Evolutionary conservation across 306 rosid genomes (phyloP), one percentile per base, ranked within the genome.

Genomic region (Argentina anserina): DNA sequence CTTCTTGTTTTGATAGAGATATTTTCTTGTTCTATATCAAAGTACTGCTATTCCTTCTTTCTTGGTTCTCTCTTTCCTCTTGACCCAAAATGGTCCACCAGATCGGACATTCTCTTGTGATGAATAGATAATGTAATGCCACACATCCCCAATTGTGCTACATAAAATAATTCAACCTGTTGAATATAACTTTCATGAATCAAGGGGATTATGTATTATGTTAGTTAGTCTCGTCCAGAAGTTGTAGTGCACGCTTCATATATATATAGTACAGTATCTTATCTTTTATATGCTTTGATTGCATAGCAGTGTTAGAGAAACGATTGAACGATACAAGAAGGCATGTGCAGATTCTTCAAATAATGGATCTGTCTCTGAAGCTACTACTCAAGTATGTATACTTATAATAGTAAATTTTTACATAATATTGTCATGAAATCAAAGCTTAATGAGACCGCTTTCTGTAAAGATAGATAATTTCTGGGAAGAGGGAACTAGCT

Each of bases 261-360:
- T 15, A 58, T 26, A 14, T 15, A 36, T 13, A 17, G 34, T 15
- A 43, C 18, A 18, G 41, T 53, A 53, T 40, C 55, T 37, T 9
- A 10, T 71, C 26, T 36, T n/a, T n/a, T n/a, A n/a, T 7, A 53
- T 21, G 15, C 31, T 28, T 17, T 68, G 25, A 66, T 41, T 78
- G 53, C 7, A 29, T 74, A 29, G 79, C 86, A 93, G 97, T 71
- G 98, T 91, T 34, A 89, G 87, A 83, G 84, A 76, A 65, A 93
- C 98, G 21, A 87, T 93, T 81, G 97, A 86, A 1, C 88, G 96
- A 90, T 93, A 93, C 90, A 91, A 89, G 80, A 91, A 91, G 79
- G 91, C 94, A 37, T 82, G 82, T 14, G 81, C 97, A 47, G 98
- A 91, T 85, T 73, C 96, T 28, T 78, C 94, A 58, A 90, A 82